Base-by-base conservation (phyloP, 2,329 filamentous ascomycete species). In the Paradendryphiella salina region DNA sequence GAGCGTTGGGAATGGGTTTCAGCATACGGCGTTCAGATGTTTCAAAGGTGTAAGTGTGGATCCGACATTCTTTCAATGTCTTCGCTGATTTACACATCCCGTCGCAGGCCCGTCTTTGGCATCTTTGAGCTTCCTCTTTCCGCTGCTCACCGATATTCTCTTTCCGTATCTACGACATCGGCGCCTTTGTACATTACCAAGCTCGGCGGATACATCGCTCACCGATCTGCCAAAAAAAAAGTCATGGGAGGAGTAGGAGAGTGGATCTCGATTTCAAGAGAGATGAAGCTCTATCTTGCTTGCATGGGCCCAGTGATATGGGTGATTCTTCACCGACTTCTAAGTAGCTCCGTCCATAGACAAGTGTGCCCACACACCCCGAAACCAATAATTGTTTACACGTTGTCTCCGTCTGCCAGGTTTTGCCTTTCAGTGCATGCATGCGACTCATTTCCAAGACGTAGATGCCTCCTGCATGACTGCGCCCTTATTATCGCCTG, bases 71-170 rank as follows among this genome's bases (percentile, higher is more conserved):
- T 13, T 17, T 23, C 32, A 32, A 9, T 32, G 1, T 15, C 9
- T 46, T 28, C 39, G 26, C 17, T 52, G 49, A 52, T 55, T 55
- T 55, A 55, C 52, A 36, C 40, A 48, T 28, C 51, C 18, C 17
- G 39, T 48, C 49, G 2, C 36, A 55, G 44, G 40, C 38, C 2
- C 20, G 3, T 28, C 36, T 41, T 15, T 14, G 4, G 14, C 7
- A 2, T 11, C 37, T 15, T 10, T 29, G 33, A 31, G 18, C 20
- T 11, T 21, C 15, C 17, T 11, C 3, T 26, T 20, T 23, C 33
- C 14, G 21, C 26, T n/a, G 33, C 13, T 33, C 26, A 42, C 20
- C 20, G 14, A 26, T n/a, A 6, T 5, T 17, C 6, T 33, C 28
- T 15, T 20, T 11, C 9, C 14, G n/a, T 6, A n/a, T 7, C 20